phyloP scores from a whole-genome alignment of 108 stramenopile species.

The Parmales sp. region DNA sequence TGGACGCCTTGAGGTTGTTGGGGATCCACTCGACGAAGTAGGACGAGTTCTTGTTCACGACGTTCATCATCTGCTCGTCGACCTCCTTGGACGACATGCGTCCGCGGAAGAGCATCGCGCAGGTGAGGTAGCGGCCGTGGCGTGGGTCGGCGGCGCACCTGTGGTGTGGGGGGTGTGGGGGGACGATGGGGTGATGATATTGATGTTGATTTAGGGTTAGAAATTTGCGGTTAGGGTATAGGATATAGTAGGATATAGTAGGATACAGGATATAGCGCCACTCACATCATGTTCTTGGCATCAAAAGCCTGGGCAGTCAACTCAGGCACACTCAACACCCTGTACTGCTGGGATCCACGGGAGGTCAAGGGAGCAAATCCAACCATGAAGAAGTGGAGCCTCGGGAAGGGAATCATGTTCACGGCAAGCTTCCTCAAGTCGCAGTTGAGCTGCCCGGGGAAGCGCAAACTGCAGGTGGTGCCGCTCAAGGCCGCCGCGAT shows the following conservation, averaged over 20 bases:
- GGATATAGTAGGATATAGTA: too few relatives aligned
- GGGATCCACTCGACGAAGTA: slow-evolving; percentile 99
- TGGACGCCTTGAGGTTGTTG: slow-evolving; percentile 97
- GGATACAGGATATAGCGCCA: too few relatives aligned
- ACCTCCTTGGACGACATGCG: slow-evolving; percentile 91
- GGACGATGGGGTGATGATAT: too few relatives aligned
- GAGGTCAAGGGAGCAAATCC: slow-evolving; percentile 90
- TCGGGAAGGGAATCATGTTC: slow-evolving; percentile 97
- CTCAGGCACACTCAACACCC: slow-evolving; percentile 90
- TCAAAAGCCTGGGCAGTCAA: slow-evolving; percentile 91
- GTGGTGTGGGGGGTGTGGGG: too few relatives aligned
- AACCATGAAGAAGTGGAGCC: slow-evolving; percentile 97
- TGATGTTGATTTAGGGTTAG: too few relatives aligned
- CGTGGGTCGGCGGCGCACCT: slow-evolving; percentile 96
- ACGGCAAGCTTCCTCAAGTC: slow-evolving; percentile 96
- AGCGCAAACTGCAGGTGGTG: slow-evolving; percentile 90
- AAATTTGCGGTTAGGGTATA: too few relatives aligned
- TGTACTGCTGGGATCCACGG: slow-evolving; percentile 83
- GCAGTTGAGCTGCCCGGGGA: slow-evolving; percentile 97
- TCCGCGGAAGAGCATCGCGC: slow-evolving; percentile 97
- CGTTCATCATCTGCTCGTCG: slow-evolving; percentile 94
- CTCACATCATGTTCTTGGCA: slow-evolving; percentile 99
- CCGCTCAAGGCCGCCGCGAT: slow-evolving; percentile 87
- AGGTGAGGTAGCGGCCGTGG: slow-evolving; percentile 97
- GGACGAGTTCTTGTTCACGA: slow-evolving; percentile 94